These are phyloP conservation scores for Fusarium piperis DNA, from an alignment of 2,329 filamentous ascomycete genomes.

Conservation along the genomic window DNA sequence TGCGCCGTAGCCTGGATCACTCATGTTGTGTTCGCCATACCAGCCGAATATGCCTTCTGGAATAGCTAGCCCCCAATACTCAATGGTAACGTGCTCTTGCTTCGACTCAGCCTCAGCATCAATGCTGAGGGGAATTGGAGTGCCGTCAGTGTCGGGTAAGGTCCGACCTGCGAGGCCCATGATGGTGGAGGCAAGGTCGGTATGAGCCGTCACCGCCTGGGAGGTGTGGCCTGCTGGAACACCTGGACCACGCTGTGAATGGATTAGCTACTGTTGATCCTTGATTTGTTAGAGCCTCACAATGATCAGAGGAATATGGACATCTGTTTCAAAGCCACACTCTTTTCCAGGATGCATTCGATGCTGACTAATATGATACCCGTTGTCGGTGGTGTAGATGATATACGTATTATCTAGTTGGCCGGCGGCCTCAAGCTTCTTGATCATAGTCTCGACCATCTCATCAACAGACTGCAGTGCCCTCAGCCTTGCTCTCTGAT, in stretches of 20 bases:
- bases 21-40: neutral
- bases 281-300: neutral
- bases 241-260: neutral
- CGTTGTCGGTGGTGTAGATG: constrained; percentile 22
- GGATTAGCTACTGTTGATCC: neutral
- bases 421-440: neutral
- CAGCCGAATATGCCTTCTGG: neutral
- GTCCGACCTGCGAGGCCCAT: neutral
- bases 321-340: constrained; percentile 1
- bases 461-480: neutral
- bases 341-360: constrained; percentile 14
- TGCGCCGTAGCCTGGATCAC: neutral
- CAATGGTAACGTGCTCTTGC: neutral
- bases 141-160: neutral
- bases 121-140: neutral
- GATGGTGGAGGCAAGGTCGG: neutral
- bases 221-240: neutral
- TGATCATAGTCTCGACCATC: neutral
- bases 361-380: constrained; percentile 25
- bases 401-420: constrained; percentile 14
- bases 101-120: neutral
- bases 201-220: neutral
- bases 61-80: neutral
- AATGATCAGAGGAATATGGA: neutral
- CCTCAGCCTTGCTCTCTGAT: neutral